phyloP scores from a whole-genome alignment of 345 rosid genomes.

The Acer saccharum region DNA sequence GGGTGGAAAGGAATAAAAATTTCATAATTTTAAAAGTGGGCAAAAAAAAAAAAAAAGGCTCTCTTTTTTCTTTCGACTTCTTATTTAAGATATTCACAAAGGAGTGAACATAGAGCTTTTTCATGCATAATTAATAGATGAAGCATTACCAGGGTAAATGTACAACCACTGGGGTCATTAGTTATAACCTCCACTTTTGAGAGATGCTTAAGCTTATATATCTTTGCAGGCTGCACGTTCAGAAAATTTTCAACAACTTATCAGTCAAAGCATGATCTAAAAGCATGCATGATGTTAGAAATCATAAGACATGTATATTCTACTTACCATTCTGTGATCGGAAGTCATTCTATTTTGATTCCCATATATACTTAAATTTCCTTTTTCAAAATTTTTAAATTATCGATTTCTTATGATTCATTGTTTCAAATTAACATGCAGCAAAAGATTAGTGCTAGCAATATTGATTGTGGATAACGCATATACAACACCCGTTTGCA shows the following conservation, averaged over 20 bases:
- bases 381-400: background rate
- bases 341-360: background rate
- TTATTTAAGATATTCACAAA: background rate
- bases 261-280: slow-evolving; percentile 15
- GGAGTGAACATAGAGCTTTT: slow-evolving; percentile 12
- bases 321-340: background rate
- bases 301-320: background rate
- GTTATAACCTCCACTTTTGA: slow-evolving; percentile 90
- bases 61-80: background rate
- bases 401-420: background rate
- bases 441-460: background rate
- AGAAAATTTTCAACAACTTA: slow-evolving; percentile 20
- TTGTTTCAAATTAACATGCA: background rate
- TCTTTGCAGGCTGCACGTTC: slow-evolving; percentile 77
- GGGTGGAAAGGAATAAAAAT: background rate
- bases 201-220: slow-evolving; percentile 96
- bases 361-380: background rate
- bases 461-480: background rate
- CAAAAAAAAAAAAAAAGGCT: background rate
- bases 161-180: slow-evolving; percentile 97
- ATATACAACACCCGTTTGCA: background rate
- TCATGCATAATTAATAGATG: background rate
- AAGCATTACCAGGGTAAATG: slow-evolving; percentile 79
- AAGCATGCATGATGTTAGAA: background rate
- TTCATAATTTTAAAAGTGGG: background rate